Evolutionary conservation across 306 rosid species (phyloP).

Genomic region (Lablab purpureus): DNA sequence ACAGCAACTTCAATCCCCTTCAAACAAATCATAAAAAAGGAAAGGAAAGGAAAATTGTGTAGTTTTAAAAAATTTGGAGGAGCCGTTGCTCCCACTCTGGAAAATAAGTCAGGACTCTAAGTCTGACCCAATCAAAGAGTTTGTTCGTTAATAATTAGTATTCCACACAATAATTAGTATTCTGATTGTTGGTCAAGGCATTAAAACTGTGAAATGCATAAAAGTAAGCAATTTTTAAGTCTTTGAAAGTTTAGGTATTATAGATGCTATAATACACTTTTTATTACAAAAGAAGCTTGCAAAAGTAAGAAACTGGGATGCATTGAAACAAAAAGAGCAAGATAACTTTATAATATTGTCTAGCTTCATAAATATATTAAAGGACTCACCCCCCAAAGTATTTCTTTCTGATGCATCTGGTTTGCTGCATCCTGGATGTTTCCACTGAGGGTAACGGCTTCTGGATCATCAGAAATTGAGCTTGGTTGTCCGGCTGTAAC

Average conservation of each 20-base stretch:
- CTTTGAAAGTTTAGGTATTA: neutral
- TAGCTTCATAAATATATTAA: neutral
- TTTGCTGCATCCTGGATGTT: conserved; percentile 70
- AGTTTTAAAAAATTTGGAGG: neutral
- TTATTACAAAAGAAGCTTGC: neutral
- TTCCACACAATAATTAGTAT: conserved; percentile 12
- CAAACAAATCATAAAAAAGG: neutral
- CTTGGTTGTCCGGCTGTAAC: conserved; percentile 76
- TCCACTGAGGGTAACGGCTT: conserved; percentile 68
- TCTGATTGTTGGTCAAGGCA: neutral
- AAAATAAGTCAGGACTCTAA: neutral
- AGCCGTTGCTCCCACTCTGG: neutral
- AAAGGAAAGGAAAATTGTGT: neutral
- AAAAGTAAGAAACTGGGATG: neutral
- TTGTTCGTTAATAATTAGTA: neutral
- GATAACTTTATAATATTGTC: neutral
- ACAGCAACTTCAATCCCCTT: neutral
- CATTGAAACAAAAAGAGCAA: conserved; percentile 9
- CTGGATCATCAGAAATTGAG: conserved; percentile 75
- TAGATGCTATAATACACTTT: neutral
- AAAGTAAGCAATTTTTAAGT: neutral
- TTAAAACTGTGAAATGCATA: neutral
- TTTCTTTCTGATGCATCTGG: conserved; percentile 72
- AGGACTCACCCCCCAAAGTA: conserved; percentile 79
- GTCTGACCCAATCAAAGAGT: neutral